Percentiles rank a stretch among this genome's conserved stretches.
These are phyloP conservation scores for Mollisiaceae sp. DNA, from an alignment of 2,329 filamentous ascomycete genomes.

Conservation along the genomic window DNA sequence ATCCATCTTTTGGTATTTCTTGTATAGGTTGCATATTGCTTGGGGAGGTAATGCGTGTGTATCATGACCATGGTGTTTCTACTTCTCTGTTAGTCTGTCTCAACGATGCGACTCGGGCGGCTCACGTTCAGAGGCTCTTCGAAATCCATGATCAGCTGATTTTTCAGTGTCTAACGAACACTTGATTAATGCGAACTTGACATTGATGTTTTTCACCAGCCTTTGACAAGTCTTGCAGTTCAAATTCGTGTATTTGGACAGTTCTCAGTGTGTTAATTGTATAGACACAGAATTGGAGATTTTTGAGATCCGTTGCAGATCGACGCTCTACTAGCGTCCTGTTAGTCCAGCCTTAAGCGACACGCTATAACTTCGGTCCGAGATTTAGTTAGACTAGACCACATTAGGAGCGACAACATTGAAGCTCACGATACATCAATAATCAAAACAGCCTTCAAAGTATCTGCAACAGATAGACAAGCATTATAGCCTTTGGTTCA, in stretches of 20 bases:
- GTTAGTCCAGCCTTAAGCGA: not conserved
- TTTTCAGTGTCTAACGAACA: not conserved
- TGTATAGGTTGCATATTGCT: constrained; percentile 41
- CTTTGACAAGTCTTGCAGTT: not conserved
- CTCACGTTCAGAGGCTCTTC: not conserved
- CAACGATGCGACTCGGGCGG: not conserved
- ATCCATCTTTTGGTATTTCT: constrained; percentile 41
- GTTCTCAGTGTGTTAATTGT: not conserved
- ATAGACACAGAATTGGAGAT: not conserved
- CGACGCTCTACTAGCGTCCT: not conserved
- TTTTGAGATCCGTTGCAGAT: not conserved
- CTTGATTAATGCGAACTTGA: not conserved
- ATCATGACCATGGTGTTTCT: constrained; percentile 38
- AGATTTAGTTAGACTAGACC: not conserved
- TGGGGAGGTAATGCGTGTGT: constrained; percentile 43
- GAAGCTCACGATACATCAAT: not conserved
- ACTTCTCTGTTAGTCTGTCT: not conserved
- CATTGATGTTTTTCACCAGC: not conserved
- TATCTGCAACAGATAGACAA: not conserved
- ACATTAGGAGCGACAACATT: not conserved
- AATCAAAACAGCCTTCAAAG: not conserved
- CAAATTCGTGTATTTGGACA: not conserved
- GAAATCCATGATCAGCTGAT: constrained; percentile 3
- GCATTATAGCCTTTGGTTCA: too few relatives aligned
- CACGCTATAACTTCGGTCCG: not conserved